phyloP scores from a whole-genome alignment of 2,329 filamentous ascomycete species.

The Alternaria sp. region DNA sequence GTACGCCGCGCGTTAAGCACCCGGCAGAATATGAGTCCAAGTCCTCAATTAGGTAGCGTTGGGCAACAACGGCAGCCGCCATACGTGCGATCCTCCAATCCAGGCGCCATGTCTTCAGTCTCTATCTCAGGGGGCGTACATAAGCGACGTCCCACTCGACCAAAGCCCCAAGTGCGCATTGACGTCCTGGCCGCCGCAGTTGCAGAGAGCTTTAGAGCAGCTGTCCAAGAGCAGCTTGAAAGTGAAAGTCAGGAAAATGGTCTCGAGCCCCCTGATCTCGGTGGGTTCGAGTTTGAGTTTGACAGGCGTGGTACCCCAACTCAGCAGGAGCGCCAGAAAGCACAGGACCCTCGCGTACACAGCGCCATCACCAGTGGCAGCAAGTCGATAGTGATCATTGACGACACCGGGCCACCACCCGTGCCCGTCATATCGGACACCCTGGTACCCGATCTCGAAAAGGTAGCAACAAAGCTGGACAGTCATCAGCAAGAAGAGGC shows the following conservation, averaged over 20 bases:
- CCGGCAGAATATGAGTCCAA: constrained; percentile 44
- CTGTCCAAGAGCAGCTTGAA: constrained; percentile 67
- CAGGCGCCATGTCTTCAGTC: constrained; percentile 28
- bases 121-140: constrained; percentile 39
- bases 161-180: constrained; percentile 65
- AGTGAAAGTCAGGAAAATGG: constrained; percentile 35
- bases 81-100: constrained; percentile 38
- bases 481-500: constrained; percentile 20
- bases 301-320: constrained; percentile 27
- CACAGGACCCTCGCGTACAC: constrained; percentile 47
- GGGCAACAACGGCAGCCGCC: constrained; percentile 31
- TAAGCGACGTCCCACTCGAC: constrained; percentile 39
- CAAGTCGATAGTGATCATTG: constrained; percentile 88
- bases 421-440: constrained; percentile 62
- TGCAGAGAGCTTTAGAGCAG: constrained; percentile 78
- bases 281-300: constrained; percentile 47
- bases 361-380: constrained; percentile 77
- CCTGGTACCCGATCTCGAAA: constrained; percentile 35
- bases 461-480: not conserved
- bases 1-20: constrained; percentile 82
- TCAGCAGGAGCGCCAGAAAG: constrained; percentile 13
- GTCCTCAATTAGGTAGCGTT: constrained; percentile 27
- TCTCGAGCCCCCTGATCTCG: constrained; percentile 28
- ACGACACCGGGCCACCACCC: constrained; percentile 66
- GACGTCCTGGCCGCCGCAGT: constrained; percentile 82